phyloP scores from a whole-genome alignment of 495 filamentous ascomycete species.

The Neurospora sp. region DNA sequence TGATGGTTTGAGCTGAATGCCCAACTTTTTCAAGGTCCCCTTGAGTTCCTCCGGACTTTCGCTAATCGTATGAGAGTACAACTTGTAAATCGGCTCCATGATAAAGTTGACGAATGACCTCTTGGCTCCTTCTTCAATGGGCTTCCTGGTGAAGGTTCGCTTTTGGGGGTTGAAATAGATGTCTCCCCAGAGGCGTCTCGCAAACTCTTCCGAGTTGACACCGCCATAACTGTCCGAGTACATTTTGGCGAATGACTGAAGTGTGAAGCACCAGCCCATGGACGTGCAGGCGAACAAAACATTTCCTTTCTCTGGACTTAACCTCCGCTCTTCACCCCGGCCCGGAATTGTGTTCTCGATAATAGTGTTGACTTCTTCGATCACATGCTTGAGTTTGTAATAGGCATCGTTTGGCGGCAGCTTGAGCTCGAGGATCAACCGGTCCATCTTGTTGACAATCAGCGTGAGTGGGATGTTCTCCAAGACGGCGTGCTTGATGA shows the following conservation, averaged over 20 bases:
- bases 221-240: conserved; percentile 81
- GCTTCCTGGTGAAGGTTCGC: conserved; percentile 83
- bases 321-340: conserved; percentile 62
- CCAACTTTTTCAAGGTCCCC: conserved; percentile 64
- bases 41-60: conserved; percentile 82
- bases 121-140: conserved; percentile 67
- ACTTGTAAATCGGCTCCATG: conserved; percentile 92
- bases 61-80: conserved; percentile 92
- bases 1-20: conserved; percentile 79
- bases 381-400: conserved; percentile 95
- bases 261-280: conserved; percentile 94
- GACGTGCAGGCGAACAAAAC: conserved; percentile 86
- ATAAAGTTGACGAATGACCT: conserved; percentile 91
- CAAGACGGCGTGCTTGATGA: conserved; percentile 89
- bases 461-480: conserved; percentile 83
- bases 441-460: conserved; percentile 95
- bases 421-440: conserved; percentile 88
- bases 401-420: conserved; percentile 93
- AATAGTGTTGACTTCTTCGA: conserved; percentile 93
- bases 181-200: conserved; percentile 82
- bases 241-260: conserved; percentile 90
- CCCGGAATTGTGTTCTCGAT: conserved; percentile 85
- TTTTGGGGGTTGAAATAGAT: conserved; percentile 89
- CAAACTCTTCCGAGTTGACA: conserved; percentile 70
- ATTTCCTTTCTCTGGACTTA: conserved; percentile 96